Percentiles rank a stretch among this genome's conserved stretches.
Conservation (phyloP, 805 yeast species). For the Candida succiphila region DNA sequence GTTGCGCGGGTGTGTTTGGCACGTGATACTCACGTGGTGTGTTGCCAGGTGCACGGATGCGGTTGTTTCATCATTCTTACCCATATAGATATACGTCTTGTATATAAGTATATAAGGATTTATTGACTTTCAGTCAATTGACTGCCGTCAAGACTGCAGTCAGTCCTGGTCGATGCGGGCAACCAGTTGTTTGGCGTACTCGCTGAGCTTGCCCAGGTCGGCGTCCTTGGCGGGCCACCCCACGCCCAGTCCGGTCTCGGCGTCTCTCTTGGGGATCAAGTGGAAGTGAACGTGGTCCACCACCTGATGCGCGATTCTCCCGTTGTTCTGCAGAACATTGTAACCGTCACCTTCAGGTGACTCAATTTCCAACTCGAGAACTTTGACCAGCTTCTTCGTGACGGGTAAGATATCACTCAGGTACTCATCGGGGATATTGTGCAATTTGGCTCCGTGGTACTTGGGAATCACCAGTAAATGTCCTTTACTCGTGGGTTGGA, state of each 20-base stretch:
- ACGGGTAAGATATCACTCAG: constrained; percentile 80
- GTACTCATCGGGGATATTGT: constrained; percentile 87
- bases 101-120: too few species aligned
- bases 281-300: constrained; percentile 97
- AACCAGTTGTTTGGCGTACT: constrained; percentile 57
- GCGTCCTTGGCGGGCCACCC: constrained; percentile 93
- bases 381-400: constrained; percentile 75
- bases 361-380: constrained; percentile 53
- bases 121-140: too few species aligned
- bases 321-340: constrained; percentile 88
- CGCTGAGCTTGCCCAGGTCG: constrained; percentile 62
- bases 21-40: too few species aligned
- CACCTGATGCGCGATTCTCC: constrained; percentile 88
- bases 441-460: constrained; percentile 86
- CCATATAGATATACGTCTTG: too few species aligned
- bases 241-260: constrained; percentile 65
- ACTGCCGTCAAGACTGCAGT: too few species aligned
- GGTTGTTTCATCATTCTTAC: too few species aligned
- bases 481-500: constrained; percentile 85
- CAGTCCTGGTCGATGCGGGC: too few species aligned
- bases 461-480: constrained; percentile 90
- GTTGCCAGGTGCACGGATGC: too few species aligned
- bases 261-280: constrained; percentile 79
- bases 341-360: constrained; percentile 67
- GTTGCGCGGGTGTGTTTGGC: too few species aligned